Evolutionary conservation across 192 early-diverging fungal genomes (phyloP).

Genomic region (Coemansia reversa): DNA sequence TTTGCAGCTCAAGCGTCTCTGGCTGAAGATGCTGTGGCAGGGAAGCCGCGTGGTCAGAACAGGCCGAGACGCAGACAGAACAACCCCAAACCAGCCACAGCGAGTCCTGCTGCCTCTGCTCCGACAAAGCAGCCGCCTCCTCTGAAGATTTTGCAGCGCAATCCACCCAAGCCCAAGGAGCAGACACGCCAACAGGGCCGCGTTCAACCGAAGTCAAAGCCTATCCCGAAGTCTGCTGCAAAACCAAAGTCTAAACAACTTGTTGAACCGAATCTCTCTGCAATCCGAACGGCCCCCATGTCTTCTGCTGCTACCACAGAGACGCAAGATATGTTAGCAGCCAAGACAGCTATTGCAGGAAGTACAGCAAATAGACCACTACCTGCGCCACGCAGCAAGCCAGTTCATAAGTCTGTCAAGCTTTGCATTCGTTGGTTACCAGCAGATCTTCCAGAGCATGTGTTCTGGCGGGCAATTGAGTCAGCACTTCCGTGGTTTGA

Average conservation of each 20-base stretch:
- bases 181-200: not conserved
- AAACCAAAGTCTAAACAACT: too few species aligned
- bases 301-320: not conserved
- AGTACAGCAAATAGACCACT: not conserved
- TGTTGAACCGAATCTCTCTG: too few species aligned
- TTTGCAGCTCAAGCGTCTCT: too few species aligned
- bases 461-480: constrained; percentile 47
- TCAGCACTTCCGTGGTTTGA: constrained; percentile 45
- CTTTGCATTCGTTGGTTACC: constrained; percentile 51
- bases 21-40: not conserved
- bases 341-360: not conserved
- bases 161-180: not conserved
- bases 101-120: not conserved
- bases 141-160: not conserved
- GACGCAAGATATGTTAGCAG: not conserved
- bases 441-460: constrained; percentile 43
- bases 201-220: constrained; percentile 5
- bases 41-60: not conserved
- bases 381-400: not conserved
- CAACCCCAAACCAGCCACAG: not conserved
- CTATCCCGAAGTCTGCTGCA: not conserved
- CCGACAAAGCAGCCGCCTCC: not conserved
- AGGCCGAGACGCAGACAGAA: not conserved
- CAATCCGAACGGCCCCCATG: too few species aligned
- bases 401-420: constrained; percentile 13